Evolutionary conservation across 2,329 filamentous ascomycete species (phyloP).

Genomic region (Diplocarpon mali): DNA sequence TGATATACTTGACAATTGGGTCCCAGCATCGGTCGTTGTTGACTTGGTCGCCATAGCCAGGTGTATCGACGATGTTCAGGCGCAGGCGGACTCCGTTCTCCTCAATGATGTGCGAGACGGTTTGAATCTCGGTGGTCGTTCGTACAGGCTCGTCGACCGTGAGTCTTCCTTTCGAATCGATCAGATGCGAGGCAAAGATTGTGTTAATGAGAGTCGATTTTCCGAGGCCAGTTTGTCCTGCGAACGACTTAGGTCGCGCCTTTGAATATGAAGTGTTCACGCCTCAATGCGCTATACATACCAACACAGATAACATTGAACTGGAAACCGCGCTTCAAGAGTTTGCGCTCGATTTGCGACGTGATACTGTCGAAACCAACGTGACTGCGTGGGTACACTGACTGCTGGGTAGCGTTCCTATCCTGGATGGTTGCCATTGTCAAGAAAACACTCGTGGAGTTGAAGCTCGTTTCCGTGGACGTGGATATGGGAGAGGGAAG

Average conservation of each 20-base stretch:
- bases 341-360: conserved; percentile 98
- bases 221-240: conserved; percentile 95
- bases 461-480: conserved; percentile 5
- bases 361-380: conserved; percentile 99
- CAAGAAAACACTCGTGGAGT: conserved; percentile 7
- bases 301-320: conserved; percentile 99
- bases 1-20: conserved; percentile 99
- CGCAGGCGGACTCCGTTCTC: conserved; percentile 97
- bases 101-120: conserved; percentile 97
- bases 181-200: conserved; percentile 98
- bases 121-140: conserved; percentile 95
- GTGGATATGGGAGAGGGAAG: too few relatives aligned
- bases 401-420: conserved; percentile 25
- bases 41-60: conserved; percentile 94
- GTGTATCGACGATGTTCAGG: conserved; percentile 98
- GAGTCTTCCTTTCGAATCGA: conserved; percentile 95
- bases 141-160: conserved; percentile 86
- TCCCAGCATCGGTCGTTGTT: conserved; percentile 99
- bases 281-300: conserved; percentile 41
- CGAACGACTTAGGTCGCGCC: conserved; percentile 16
- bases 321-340: conserved; percentile 98
- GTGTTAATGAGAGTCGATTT: conserved; percentile 99
- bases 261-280: background rate
- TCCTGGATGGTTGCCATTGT: conserved; percentile 27
- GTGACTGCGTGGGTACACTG: conserved; percentile 82